phyloP scores from a whole-genome alignment of 257 asterid genomes.

The Hygrophila difformis region DNA sequence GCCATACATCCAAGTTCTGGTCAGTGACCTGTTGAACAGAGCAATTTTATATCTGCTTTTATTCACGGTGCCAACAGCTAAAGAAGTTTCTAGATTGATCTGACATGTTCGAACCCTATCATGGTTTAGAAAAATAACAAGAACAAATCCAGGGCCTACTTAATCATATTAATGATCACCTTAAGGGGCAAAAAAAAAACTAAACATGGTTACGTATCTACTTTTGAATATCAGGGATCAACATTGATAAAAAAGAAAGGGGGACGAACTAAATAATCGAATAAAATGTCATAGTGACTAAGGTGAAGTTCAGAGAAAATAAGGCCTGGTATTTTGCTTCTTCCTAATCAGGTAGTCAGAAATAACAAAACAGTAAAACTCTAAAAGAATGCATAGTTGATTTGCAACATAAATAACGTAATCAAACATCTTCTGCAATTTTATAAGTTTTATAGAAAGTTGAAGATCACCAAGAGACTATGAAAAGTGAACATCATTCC shows the following conservation, averaged over 20 bases:
- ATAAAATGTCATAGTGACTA: not conserved
- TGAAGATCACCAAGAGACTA: not conserved
- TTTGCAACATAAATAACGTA: not conserved
- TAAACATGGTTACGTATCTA: not conserved
- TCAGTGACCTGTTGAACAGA: constrained; percentile 63
- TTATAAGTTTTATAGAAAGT: too few relatives aligned
- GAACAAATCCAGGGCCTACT: too few relatives aligned
- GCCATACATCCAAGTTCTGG: constrained; percentile 82
- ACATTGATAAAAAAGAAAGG: not conserved
- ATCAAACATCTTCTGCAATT: not conserved
- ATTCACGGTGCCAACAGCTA: not conserved
- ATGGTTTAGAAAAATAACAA: too few relatives aligned
- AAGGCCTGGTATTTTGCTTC: not conserved
- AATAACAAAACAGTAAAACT: too few relatives aligned
- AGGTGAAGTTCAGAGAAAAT: not conserved
- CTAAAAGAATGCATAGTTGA: too few relatives aligned
- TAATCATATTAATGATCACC: not conserved
- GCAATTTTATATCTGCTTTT: not conserved
- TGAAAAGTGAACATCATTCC: not conserved
- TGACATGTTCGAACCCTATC: not conserved
- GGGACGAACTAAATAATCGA: not conserved
- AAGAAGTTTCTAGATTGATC: too few relatives aligned
- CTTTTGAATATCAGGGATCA: not conserved
- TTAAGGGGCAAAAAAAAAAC: not conserved
- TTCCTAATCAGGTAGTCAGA: not conserved